These are phyloP conservation scores for Myriosclerotinia curreyana DNA, from an alignment of 2,329 filamentous ascomycete species.

Conservation along the genomic window DNA sequence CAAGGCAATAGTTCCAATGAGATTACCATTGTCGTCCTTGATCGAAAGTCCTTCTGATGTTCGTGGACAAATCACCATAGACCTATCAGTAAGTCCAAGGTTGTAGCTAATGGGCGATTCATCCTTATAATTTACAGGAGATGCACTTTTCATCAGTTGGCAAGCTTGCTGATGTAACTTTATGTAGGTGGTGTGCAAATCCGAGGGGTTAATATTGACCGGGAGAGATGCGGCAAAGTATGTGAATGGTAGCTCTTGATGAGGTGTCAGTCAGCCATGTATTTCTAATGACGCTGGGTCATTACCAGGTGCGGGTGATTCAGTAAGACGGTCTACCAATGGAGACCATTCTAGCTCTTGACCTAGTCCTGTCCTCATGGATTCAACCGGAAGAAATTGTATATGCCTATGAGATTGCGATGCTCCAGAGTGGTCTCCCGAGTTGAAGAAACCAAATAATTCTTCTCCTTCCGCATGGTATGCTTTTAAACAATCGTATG, in stretches of 20 bases:
- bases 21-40: conserved; percentile 27
- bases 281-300: neutral
- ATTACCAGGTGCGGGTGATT: conserved; percentile 26
- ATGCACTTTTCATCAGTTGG: neutral
- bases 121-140: neutral
- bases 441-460: conserved; percentile 50
- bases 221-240: conserved; percentile 35
- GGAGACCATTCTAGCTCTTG: conserved; percentile 47
- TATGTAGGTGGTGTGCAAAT: conserved; percentile 34
- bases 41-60: conserved; percentile 48
- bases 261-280: neutral
- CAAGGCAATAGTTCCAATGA: conserved; percentile 42
- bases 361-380: conserved; percentile 54
- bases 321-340: conserved; percentile 45
- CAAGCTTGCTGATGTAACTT: conserved; percentile 32
- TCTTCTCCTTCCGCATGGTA: conserved; percentile 44
- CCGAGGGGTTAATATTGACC: conserved; percentile 23
- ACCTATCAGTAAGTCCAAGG: conserved; percentile 54
- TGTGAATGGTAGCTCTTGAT: conserved; percentile 34
- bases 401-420: conserved; percentile 71
- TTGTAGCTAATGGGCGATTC: conserved; percentile 59
- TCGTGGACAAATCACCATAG: conserved; percentile 55
- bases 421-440: conserved; percentile 64
- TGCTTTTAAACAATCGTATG: conserved; percentile 59
- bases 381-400: conserved; percentile 64